Evolutionary conservation across 257 asterid genomes (phyloP), one percentile per base, ranked within the genome.

Genomic region (Agastache rugosa): DNA sequence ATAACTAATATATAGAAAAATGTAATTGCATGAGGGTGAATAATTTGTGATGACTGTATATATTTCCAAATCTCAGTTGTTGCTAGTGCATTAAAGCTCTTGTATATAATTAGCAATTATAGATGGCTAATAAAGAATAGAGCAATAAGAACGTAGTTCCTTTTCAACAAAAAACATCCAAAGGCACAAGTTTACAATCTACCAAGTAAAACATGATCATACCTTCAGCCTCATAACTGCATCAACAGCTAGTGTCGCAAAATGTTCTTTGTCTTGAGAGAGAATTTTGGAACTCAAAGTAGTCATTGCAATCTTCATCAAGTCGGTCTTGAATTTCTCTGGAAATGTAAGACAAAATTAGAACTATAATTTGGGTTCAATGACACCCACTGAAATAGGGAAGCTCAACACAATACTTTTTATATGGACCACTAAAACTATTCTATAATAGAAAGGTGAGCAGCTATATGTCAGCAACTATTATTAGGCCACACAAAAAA

Each of bases 191-290:
- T 29, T 60, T 1, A 59, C 58, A 47, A 73, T 63, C 37, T 53
- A 62, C 54, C 10, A 78, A 69, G 51, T 50, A 25, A 50, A 54
- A 58, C 47, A 27, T 27, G 75, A 61, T 37, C 39, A 19, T 69
- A 91, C 97, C 98, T 93, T 91, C 64, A 93, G 79, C 81, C 97
- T 79, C 97, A 91, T 85, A 68, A 93, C 98, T 11, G 98, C 98
- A 80, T 91, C 98, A 72, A 91, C 96, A 51, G 96, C 97, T 59
- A 93, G 84, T 78, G 79, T 81, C 2, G 91, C 93, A 85, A 93
- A 93, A 83, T 89, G 96, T 73, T 88, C 97, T 85, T 91, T 91
- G 82, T 93, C 97, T 78, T 91, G 98, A 55, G 98, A 89, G 73
- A 91, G 88, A 78, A 93, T 91, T 77, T 93, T 93, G 77, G 98